Conservation (phyloP, 345 rosid genomes). For the Salix udensis region DNA sequence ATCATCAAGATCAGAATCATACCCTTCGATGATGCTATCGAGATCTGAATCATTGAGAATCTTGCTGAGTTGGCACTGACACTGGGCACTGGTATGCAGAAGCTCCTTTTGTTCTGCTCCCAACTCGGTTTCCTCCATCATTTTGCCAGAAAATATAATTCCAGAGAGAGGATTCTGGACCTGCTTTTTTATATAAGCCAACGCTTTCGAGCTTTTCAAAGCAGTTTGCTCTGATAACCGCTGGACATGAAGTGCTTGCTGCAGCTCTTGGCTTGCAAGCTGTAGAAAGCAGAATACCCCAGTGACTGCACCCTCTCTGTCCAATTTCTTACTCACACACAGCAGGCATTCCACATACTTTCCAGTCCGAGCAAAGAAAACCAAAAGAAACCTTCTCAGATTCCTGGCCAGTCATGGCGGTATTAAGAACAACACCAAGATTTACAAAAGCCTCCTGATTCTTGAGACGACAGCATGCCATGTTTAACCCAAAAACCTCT, state of each 20-base stretch:
- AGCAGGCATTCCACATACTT: conserved; percentile 76
- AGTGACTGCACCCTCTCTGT: conserved; percentile 62
- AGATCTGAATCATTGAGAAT: conserved; percentile 82
- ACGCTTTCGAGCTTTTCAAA: conserved; percentile 57
- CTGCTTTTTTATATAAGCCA: conserved; percentile 83
- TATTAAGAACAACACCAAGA: conserved; percentile 71
- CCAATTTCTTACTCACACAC: conserved; percentile 78
- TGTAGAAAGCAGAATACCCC: conserved; percentile 96
- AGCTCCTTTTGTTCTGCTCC: conserved; percentile 66
- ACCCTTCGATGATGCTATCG: conserved; percentile 83
- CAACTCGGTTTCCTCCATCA: conserved; percentile 73
- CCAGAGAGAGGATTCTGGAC: conserved; percentile 76
- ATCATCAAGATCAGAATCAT: conserved; percentile 23
- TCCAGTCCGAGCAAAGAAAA: conserved; percentile 65
- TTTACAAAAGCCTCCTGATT: conserved; percentile 77
- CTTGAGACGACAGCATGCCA: conserved; percentile 72
- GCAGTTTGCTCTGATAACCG: conserved; percentile 79
- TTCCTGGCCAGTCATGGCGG: conserved; percentile 66
- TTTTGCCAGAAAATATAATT: conserved; percentile 59
- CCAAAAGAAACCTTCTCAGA: conserved; percentile 76
- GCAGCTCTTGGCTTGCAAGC: conserved; percentile 88
- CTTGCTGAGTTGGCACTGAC: conserved; percentile 78
- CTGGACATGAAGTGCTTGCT: conserved; percentile 87
- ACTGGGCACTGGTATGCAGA: conserved; percentile 68
- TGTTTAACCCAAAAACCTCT: conserved; percentile 75